phyloP scores from a whole-genome alignment of 352 stramenopile genomes.

The Phytophthora pisi region DNA sequence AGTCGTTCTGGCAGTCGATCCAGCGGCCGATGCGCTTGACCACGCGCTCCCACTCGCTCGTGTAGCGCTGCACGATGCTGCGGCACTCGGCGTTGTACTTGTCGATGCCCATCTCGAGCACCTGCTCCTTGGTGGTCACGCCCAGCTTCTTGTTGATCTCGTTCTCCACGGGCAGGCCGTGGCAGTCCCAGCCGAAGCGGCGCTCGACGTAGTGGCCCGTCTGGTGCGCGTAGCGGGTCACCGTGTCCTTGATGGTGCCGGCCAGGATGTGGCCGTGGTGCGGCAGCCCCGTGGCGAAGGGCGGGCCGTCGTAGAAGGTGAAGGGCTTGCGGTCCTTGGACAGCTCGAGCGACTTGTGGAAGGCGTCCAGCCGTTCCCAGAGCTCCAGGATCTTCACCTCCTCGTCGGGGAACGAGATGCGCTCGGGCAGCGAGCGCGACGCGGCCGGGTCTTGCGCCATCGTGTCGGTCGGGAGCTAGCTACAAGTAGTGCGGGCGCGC shows the following conservation, averaged over 20 bases:
- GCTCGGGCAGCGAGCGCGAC: slow-evolving; percentile 78
- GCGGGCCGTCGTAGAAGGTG: slow-evolving; percentile 99
- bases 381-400: slow-evolving; percentile 77
- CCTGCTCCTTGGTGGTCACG: slow-evolving; percentile 97
- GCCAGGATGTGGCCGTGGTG: slow-evolving; percentile 99
- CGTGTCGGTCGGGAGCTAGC: neutral
- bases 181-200: slow-evolving; percentile 99
- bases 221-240: slow-evolving; percentile 99
- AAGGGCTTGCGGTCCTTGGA: slow-evolving; percentile 95
- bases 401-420: slow-evolving; percentile 87
- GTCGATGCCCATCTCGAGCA: slow-evolving; percentile 97
- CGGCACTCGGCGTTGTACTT: slow-evolving; percentile 99
- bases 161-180: slow-evolving; percentile 99
- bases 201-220: slow-evolving; percentile 97
- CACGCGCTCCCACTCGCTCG: slow-evolving; percentile 98
- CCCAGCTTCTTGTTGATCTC: slow-evolving; percentile 99
- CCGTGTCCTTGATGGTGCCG: slow-evolving; percentile 99
- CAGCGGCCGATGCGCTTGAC: slow-evolving; percentile 98
- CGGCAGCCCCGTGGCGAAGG: slow-evolving; percentile 98
- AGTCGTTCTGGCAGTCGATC: slow-evolving; percentile 99
- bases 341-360: slow-evolving; percentile 91
- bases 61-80: slow-evolving; percentile 98
- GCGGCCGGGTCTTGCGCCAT: slow-evolving; percentile 41
- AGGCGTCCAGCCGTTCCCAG: slow-evolving; percentile 90
- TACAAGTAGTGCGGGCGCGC: neutral